A percentile compares a stretch with the other conserved stretches of the same genome.
Evolutionary conservation across 768 basidiomycete species (phyloP).

Genomic region (Termitomyces titanicus): DNA sequence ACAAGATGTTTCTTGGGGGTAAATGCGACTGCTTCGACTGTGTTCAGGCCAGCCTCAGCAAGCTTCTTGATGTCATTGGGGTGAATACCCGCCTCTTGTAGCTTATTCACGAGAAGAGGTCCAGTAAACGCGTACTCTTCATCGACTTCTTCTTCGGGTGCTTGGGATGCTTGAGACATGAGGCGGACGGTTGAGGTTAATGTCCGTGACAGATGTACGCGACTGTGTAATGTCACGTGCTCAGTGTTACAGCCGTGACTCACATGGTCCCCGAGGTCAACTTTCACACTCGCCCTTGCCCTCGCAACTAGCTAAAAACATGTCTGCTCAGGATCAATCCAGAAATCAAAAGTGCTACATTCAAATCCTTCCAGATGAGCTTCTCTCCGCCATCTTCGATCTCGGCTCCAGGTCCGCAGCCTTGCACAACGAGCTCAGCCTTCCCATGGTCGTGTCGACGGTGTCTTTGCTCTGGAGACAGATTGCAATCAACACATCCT

Average conservation of each 20-base stretch:
- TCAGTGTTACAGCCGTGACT: conserved; percentile 4
- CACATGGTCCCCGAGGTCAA: no score
- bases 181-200: conserved; percentile 1
- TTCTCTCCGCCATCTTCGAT: background rate
- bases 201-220: background rate
- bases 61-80: conserved; percentile 95
- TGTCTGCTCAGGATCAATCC: background rate
- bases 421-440: background rate
- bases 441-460: background rate
- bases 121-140: conserved; percentile 65
- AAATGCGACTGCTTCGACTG: conserved; percentile 93
- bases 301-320: background rate
- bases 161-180: conserved; percentile 59
- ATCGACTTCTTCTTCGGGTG: conserved; percentile 42
- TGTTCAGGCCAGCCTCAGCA: conserved; percentile 85
- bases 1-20: conserved; percentile 92
- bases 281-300: no score
- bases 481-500: background rate
- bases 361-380: background rate
- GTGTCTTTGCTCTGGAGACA: background rate
- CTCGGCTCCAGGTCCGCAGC: background rate
- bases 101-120: conserved; percentile 80
- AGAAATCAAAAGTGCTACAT: background rate
- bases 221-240: conserved; percentile 14
- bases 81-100: conserved; percentile 86